These are phyloP conservation scores for Nitzschia putrida DNA, from an alignment of 108 stramenopile genomes.

Conservation along the genomic window DNA sequence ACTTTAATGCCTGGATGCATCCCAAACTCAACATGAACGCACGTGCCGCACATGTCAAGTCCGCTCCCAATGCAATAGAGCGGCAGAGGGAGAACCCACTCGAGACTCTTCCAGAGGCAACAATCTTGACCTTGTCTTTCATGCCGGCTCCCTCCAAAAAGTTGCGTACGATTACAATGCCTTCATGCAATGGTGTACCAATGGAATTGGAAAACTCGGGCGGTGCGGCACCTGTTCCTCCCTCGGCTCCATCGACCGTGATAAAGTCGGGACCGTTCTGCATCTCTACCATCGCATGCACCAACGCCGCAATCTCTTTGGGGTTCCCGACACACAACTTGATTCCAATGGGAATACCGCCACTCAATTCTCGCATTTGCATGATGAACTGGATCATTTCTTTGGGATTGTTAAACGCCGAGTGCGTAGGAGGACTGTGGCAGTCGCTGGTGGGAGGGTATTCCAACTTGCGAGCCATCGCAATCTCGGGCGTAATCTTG, in stretches of 20 bases:
- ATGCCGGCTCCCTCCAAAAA: conserved; percentile 76
- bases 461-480: conserved; percentile 74
- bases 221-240: conserved; percentile 92
- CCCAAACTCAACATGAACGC: conserved; percentile 82
- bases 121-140: conserved; percentile 58
- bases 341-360: conserved; percentile 84
- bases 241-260: conserved; percentile 83
- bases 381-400: conserved; percentile 75
- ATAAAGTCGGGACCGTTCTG: conserved; percentile 76
- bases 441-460: conserved; percentile 69
- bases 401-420: conserved; percentile 68
- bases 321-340: conserved; percentile 85
- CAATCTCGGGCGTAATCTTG: conserved; percentile 80
- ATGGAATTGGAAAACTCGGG: conserved; percentile 83
- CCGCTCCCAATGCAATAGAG: conserved; percentile 80
- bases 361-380: conserved; percentile 62
- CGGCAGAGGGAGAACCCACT: conserved; percentile 75
- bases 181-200: conserved; percentile 81
- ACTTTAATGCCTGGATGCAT: conserved; percentile 91
- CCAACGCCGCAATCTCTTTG: conserved; percentile 56
- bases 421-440: conserved; percentile 76
- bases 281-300: conserved; percentile 64
- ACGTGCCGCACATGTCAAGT: conserved; percentile 78
- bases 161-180: conserved; percentile 64
- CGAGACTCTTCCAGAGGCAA: conserved; percentile 75